Conservation (phyloP, 2,329 filamentous ascomycete species). For the Penicillium brevicompactum region DNA sequence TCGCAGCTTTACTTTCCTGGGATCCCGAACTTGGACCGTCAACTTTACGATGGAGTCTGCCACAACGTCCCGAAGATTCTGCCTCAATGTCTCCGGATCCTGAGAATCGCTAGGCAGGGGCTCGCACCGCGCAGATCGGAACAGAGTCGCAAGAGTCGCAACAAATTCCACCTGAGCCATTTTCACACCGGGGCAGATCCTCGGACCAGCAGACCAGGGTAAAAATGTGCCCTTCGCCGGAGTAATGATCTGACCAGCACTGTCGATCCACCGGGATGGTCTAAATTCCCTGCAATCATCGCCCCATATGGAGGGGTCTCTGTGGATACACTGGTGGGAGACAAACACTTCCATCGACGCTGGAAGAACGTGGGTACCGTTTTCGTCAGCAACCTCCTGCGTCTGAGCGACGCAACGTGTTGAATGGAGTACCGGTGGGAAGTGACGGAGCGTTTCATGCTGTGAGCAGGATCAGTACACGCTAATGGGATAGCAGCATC, state of each 20-base stretch:
- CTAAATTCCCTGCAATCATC: neutral
- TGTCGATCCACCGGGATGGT: slow-evolving; percentile 18
- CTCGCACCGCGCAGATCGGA: neutral
- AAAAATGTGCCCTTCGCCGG: slow-evolving; percentile 47
- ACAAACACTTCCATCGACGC: slow-evolving; percentile 29
- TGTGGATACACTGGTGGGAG: slow-evolving; percentile 24
- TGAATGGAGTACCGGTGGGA: slow-evolving; percentile 43
- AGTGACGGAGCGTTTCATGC: slow-evolving; percentile 49
- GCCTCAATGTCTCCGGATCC: neutral
- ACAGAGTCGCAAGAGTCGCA: slow-evolving; percentile 17
- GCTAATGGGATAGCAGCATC: neutral
- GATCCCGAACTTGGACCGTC: slow-evolving; percentile 3
- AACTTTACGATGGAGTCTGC: slow-evolving; percentile 2
- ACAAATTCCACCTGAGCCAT: slow-evolving; percentile 60
- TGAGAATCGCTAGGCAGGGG: neutral
- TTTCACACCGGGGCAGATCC: slow-evolving; percentile 57
- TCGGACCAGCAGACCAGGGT: slow-evolving; percentile 53
- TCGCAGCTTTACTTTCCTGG: neutral
- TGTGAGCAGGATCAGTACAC: slow-evolving; percentile 9
- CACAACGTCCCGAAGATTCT: neutral
- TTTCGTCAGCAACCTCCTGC: slow-evolving; percentile 32
- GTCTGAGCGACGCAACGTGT: slow-evolving; percentile 32
- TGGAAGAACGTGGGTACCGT: slow-evolving; percentile 16
- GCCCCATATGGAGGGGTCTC: slow-evolving; percentile 28
- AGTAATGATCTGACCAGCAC: slow-evolving; percentile 28